Conservation (phyloP, 495 filamentous ascomycete genomes). For the Podospora bellae-mahoneyi region DNA sequence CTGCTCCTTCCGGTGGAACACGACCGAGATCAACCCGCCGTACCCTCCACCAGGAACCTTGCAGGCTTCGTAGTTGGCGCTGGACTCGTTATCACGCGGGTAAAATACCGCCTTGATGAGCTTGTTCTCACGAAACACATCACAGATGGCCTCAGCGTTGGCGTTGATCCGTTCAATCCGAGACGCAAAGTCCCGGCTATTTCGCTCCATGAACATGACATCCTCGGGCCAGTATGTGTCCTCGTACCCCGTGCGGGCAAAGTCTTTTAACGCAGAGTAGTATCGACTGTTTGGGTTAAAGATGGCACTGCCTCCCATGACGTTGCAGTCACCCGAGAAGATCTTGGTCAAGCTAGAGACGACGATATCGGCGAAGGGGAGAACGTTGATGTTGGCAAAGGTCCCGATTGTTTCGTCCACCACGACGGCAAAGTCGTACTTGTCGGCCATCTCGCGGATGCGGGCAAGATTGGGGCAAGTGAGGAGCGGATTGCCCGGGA, state of each 20-base stretch:
- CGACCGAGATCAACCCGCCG: slow-evolving; percentile 82
- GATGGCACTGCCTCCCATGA: slow-evolving; percentile 90
- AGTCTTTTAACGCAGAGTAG: slow-evolving; percentile 64
- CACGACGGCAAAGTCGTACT: slow-evolving; percentile 84
- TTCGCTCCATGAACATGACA: slow-evolving; percentile 89
- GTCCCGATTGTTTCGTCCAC: slow-evolving; percentile 96
- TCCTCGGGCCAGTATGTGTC: slow-evolving; percentile 94
- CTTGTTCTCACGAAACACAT: slow-evolving; percentile 53
- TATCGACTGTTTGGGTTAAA: slow-evolving; percentile 75
- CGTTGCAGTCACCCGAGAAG: slow-evolving; percentile 95
- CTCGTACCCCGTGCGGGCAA: slow-evolving; percentile 64
- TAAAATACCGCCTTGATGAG: slow-evolving; percentile 81
- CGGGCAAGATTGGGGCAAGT: slow-evolving; percentile 77
- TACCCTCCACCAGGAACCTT: slow-evolving; percentile 77
- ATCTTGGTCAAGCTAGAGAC: slow-evolving; percentile 94
- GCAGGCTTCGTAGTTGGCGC: slow-evolving; percentile 71
- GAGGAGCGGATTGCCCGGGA: slow-evolving; percentile 87
- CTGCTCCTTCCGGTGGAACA: slow-evolving; percentile 65
- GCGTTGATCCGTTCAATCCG: slow-evolving; percentile 80
- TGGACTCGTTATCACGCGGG: slow-evolving; percentile 71
- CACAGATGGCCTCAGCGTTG: slow-evolving; percentile 81
- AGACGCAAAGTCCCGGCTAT: slow-evolving; percentile 85
- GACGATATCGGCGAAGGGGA: slow-evolving; percentile 84
- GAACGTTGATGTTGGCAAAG: slow-evolving; percentile 90
- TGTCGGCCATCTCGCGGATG: slow-evolving; percentile 74